Evolutionary conservation across 352 stramenopile species (phyloP), one percentile per base, ranked within the genome.

Genomic region (Poterioochromonas sp.): DNA sequence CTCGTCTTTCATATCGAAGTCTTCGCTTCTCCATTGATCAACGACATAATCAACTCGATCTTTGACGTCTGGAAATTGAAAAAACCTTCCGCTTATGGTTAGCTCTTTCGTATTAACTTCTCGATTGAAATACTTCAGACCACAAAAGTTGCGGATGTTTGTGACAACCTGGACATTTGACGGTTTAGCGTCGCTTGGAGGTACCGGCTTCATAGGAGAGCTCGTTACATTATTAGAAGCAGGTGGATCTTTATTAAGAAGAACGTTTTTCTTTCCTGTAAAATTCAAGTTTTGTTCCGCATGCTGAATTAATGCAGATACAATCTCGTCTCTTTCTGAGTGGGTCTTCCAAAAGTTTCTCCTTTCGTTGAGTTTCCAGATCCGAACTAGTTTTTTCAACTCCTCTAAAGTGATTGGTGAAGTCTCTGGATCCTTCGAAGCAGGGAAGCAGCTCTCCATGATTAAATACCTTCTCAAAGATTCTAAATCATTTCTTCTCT

Each of bases 321-420:
- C 65, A 8, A 74, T 51, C 2, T 74, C 39, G 53, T 74, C 40
- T 40, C n/a, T 5, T 35, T 32, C 32, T 37, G 65, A 26, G 29
- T 74, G 65, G 1, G 37, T 74, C 53, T 74, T 74, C 65, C 65
- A 74, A 74, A 74, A 74, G 29, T 74, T 74, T 58, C 65, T 29
- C 12, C 43, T 29, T 54, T 74, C 65, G 53, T 74, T 74, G 3
- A 74, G 29, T 39, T 74, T 74, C 65, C 65, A 74, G 11, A 54
- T 35, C 2, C 65, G 65, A n/a, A 34, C 65, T 12, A 74, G 40
- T n/a, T 74, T 74, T 39, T 74, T 74, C 26, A 74, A 37, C 53
- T 74, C 65, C 34, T 71, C 62, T 29, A 71, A 43, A 29, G 62
- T 71, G 41, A 71, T 71, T 26, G 62, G 8, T 29, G 18, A 11